Conservation (phyloP, 2,329 filamentous ascomycete genomes). For the Colletotrichum chlorophyti region DNA sequence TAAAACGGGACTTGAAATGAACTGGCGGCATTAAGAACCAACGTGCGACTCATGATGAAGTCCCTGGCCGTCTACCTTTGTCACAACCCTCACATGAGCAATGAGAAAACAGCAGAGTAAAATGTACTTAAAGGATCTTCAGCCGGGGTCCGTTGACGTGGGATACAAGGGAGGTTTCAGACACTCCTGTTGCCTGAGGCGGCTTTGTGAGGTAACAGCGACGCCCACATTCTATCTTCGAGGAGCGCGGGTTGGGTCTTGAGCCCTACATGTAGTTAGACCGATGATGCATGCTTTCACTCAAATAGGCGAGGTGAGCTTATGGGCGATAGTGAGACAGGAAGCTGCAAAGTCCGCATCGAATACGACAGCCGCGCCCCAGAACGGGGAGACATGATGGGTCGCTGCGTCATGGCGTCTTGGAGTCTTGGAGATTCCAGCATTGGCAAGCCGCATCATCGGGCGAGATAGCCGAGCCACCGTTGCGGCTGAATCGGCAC, state of each 20-base stretch:
- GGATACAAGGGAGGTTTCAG: no score
- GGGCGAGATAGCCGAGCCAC: not conserved
- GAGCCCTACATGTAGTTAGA: no score
- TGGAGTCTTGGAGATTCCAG: not conserved
- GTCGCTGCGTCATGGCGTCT: not conserved
- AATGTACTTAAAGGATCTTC: not conserved
- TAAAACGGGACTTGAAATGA: constrained; percentile 47
- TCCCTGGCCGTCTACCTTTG: not conserved
- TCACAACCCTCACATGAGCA: not conserved
- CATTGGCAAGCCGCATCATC: not conserved
- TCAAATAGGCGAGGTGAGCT: no score
- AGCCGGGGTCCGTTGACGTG: not conserved
- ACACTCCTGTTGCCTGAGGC: not conserved
- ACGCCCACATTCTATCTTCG: no score
- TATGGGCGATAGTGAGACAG: no score
- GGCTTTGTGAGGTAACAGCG: no score
- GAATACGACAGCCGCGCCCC: not conserved
- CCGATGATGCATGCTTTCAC: no score
- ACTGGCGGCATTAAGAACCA: not conserved
- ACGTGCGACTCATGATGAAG: constrained; percentile 6
- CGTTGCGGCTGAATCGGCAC: not conserved
- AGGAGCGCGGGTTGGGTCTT: no score
- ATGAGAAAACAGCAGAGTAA: not conserved
- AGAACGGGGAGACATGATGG: not conserved
- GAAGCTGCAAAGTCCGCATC: not conserved